Conservation (phyloP, 495 filamentous ascomycete genomes). For the Aspergillus funiculosus region DNA sequence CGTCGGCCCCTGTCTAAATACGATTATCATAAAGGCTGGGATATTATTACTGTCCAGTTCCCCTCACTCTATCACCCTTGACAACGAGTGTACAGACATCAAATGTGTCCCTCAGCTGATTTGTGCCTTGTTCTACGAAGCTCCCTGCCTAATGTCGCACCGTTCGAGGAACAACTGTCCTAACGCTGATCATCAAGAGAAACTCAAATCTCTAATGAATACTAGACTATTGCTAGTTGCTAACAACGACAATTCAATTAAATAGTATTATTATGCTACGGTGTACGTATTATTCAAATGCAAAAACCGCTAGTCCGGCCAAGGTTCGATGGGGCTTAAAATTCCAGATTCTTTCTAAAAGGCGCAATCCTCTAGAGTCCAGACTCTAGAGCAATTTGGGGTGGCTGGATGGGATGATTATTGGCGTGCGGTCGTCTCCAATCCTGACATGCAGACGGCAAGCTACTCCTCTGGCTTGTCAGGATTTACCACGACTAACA, state of each 20-base stretch:
- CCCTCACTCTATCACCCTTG: conserved; percentile 4
- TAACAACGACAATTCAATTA: no score
- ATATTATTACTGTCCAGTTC: background rate
- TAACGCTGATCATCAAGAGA: conserved; percentile 9
- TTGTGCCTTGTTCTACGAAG: conserved; percentile 4
- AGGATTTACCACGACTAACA: background rate
- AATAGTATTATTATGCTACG: no score
- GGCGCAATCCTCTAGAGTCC: no score
- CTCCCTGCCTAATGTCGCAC: conserved; percentile 11
- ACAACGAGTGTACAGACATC: conserved; percentile 12
- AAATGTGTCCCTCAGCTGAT: no score
- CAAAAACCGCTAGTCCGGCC: no score
- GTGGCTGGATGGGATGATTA: conserved; percentile 2
- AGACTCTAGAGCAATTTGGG: no score
- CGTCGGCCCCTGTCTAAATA: background rate
- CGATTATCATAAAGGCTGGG: background rate
- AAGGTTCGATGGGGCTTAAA: no score
- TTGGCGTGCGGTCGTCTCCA: background rate
- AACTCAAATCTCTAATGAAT: conserved; percentile 2
- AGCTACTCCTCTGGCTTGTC: background rate
- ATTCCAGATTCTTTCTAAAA: no score
- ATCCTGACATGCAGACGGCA: background rate
- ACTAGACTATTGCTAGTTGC: no score
- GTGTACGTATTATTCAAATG: no score
- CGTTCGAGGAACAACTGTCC: conserved; percentile 9